Conservation (phyloP, 176 grass and related monocot species). For the Eragrostis nindensis region DNA sequence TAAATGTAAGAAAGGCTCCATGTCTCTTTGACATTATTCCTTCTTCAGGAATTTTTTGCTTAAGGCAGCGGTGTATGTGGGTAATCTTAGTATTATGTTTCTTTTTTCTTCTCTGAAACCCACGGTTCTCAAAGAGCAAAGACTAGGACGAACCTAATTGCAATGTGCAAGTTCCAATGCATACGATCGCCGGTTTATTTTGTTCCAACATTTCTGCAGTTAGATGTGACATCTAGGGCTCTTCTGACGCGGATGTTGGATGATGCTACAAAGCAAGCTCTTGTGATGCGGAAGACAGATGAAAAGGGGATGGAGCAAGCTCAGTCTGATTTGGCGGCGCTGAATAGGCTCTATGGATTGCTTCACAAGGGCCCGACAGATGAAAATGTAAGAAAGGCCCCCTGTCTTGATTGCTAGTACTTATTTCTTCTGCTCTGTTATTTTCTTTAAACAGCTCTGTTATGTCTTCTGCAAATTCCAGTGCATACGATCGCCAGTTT, state of each 20-base stretch:
- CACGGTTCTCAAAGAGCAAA: neutral
- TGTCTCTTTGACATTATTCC: too few species aligned
- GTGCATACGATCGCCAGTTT: neutral
- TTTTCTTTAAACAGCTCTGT: too few species aligned
- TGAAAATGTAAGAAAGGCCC: conserved; percentile 10
- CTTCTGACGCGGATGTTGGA: conserved; percentile 67
- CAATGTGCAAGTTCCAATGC: neutral
- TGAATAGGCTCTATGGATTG: conserved; percentile 67
- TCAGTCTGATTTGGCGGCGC: conserved; percentile 52
- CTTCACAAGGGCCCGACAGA: conserved; percentile 22
- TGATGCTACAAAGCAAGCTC: conserved; percentile 48
- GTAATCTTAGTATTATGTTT: too few species aligned
- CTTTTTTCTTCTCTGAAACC: too few species aligned
- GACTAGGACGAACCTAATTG: neutral
- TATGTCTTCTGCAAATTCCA: neutral
- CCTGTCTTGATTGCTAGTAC: too few species aligned
- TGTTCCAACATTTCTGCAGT: conserved; percentile 40
- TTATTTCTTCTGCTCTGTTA: too few species aligned
- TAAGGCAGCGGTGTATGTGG: too few species aligned
- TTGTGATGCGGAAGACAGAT: conserved; percentile 50
- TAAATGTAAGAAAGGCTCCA: neutral
- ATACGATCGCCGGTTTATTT: neutral
- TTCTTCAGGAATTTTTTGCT: too few species aligned
- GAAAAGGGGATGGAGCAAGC: conserved; percentile 41
- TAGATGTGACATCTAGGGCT: conserved; percentile 55